Evolutionary conservation across 1,139 yeast species (phyloP).

Genomic region (Debaryomyces psychrophilus): DNA sequence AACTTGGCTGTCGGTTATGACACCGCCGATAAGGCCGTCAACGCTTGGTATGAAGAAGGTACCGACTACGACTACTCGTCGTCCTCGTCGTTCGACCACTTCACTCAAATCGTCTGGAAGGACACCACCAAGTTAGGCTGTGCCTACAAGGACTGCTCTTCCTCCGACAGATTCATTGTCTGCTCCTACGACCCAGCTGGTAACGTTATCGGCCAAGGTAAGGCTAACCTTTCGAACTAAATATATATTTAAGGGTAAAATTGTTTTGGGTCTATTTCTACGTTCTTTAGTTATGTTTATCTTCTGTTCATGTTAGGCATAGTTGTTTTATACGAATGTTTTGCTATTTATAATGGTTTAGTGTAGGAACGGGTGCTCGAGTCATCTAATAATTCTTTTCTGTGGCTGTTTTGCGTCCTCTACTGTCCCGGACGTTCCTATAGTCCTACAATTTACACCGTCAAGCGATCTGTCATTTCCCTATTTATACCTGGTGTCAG

Average conservation of each 20-base stretch:
- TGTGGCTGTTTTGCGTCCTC: not conserved
- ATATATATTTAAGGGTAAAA: conserved; percentile 3
- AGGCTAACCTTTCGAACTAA: conserved; percentile 36
- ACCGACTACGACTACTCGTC: conserved; percentile 53
- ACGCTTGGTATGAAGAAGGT: conserved; percentile 86
- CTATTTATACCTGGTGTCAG: too few species aligned
- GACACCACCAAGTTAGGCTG: conserved; percentile 71
- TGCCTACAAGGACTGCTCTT: conserved; percentile 58
- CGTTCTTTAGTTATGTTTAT: conserved; percentile 5
- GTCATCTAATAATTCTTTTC: not conserved
- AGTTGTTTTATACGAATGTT: conserved; percentile 2
- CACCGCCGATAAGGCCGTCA: conserved; percentile 57
- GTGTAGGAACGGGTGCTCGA: not conserved
- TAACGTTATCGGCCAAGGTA: conserved; percentile 50
- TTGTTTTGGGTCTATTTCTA: conserved; percentile 9
- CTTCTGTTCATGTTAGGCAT: not conserved
- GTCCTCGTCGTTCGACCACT: conserved; percentile 59
- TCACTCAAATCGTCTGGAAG: conserved; percentile 88
- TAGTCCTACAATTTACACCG: not conserved
- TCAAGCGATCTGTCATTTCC: too few species aligned
- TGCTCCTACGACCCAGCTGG: conserved; percentile 60
- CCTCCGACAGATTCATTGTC: conserved; percentile 52
- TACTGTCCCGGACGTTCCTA: not conserved
- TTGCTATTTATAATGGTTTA: not conserved
- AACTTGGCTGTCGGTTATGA: conserved; percentile 79